Evolutionary conservation across 2,329 filamentous ascomycete species (phyloP).

Genomic region (Aspergillus oerlinghausenensis): DNA sequence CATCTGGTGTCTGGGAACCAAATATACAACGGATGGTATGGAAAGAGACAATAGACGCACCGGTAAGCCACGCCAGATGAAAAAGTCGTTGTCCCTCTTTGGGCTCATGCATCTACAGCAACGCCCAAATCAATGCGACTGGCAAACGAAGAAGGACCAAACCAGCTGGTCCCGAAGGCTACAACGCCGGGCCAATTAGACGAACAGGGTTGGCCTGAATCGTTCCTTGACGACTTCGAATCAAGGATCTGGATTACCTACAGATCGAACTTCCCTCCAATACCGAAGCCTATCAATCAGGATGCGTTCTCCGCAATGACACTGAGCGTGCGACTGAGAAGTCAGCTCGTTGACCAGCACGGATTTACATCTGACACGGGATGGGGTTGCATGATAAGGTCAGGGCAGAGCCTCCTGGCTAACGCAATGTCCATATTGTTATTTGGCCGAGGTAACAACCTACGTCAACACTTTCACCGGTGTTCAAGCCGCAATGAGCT

Average conservation of each 20-base stretch:
- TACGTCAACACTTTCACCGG: slow-evolving; percentile 2
- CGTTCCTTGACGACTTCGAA: slow-evolving; percentile 89
- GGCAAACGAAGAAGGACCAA: not conserved
- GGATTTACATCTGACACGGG: slow-evolving; percentile 92
- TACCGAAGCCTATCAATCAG: slow-evolving; percentile 72
- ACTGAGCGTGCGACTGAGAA: slow-evolving; percentile 77
- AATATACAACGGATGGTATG: slow-evolving; percentile 44
- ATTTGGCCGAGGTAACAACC: slow-evolving; percentile 67
- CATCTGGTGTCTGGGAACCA: slow-evolving; percentile 76
- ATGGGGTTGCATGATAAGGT: slow-evolving; percentile 98
- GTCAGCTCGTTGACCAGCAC: slow-evolving; percentile 68
- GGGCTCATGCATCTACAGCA: not conserved
- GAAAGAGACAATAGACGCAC: not conserved
- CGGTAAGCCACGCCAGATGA: slow-evolving; percentile 2
- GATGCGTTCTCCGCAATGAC: slow-evolving; percentile 69
- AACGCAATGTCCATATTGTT: slow-evolving; percentile 71
- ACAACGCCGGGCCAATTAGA: slow-evolving; percentile 4
- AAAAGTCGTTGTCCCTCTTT: not conserved
- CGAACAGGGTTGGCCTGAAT: slow-evolving; percentile 66
- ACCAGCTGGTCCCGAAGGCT: slow-evolving; percentile 1
- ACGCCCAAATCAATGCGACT: not conserved
- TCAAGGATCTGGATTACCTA: slow-evolving; percentile 96
- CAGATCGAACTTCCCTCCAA: slow-evolving; percentile 76
- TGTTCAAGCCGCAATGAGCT: slow-evolving; percentile 19
- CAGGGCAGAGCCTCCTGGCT: slow-evolving; percentile 86